Base-by-base conservation (phyloP, 2,329 filamentous ascomycete genomes). In the Zymoseptoria ardabiliae region DNA sequence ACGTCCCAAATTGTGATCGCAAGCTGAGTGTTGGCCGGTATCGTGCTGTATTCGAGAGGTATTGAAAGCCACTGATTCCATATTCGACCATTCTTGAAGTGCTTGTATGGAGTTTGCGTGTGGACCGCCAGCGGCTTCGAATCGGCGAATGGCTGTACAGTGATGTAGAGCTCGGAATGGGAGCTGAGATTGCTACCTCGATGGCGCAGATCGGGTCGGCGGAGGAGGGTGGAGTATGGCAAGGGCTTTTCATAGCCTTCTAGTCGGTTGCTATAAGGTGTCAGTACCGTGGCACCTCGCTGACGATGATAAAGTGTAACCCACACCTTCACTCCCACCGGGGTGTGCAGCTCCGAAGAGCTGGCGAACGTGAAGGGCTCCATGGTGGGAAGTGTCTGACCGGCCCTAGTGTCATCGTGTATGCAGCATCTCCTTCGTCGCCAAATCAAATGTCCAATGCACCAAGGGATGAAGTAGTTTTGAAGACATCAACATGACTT, bases 11-110 rank as follows among this genome's bases (percentile, higher is more conserved):
- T 77, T 0, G 95, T 99, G 60, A 99, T 90, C 20, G 92, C 92
- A 41, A 99, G 81, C 69, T 90, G 89, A 2, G 92, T 86, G 68
- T 91, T 90, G 50, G 87, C 78, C 0, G 94, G 92, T 1, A 96
- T 82, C 60, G 88, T 87, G 62, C 89, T 87, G 74, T 97, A 94
- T 4, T 86, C 83, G 62, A 97, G 85, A 0, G 94, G 93, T 48
- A 99, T 78, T 30, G 88, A 85, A 25, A 99, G 83, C 94, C 95
- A 99, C 77, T 97, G 93, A 72, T 96, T 96, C 94, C 94, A 97
- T 71, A 85, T 86, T 60, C 78, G 75, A 30, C 71, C 85, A 41
- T 82, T 83, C 71, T 91, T 91, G 72, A 99, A 97, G 7, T 90
- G 79, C 71, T 91, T 96, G 77, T 97, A 97, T 22, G 91, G 84